Conservation (phyloP, 495 filamentous ascomycete genomes). For the Hypoxylon subgilvum region DNA sequence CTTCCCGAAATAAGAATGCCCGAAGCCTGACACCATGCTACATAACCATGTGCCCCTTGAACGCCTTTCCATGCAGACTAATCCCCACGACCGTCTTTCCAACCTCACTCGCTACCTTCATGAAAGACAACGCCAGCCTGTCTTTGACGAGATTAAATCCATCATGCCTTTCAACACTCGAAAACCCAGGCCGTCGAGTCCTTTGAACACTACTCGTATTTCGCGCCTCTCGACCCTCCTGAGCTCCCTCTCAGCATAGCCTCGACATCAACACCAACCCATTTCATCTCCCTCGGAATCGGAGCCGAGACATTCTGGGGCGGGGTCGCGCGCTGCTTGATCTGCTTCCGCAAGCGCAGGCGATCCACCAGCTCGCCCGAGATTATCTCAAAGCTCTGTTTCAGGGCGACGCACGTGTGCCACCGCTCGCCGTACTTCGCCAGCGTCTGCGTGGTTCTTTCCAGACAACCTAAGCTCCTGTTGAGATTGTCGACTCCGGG, state of each 20-base stretch:
- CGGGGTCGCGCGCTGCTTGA: slow-evolving; percentile 36
- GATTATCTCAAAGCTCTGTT: slow-evolving; percentile 51
- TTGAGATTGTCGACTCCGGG: slow-evolving; percentile 49
- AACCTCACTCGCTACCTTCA: neutral
- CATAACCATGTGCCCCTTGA: neutral
- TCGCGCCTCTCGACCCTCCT: slow-evolving; percentile 19
- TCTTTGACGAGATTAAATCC: neutral
- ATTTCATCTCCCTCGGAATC: slow-evolving; percentile 45
- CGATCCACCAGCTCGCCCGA: slow-evolving; percentile 45
- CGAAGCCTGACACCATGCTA: slow-evolving; percentile 15
- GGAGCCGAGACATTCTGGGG: slow-evolving; percentile 27
- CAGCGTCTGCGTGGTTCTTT: slow-evolving; percentile 51
- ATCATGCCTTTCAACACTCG: neutral
- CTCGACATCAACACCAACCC: slow-evolving; percentile 47
- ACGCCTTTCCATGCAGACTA: slow-evolving; percentile 19
- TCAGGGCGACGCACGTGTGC: slow-evolving; percentile 52
- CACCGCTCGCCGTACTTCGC: slow-evolving; percentile 58
- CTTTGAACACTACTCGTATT: neutral
- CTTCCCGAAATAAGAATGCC: neutral
- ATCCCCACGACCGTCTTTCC: neutral
- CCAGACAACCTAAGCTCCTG: slow-evolving; percentile 53
- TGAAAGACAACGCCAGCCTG: neutral
- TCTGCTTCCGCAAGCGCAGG: slow-evolving; percentile 41
- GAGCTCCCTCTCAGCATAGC: slow-evolving; percentile 42
- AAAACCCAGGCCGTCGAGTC: neutral